A percentile compares a stretch with the other conserved stretches of the same genome.
These are phyloP conservation scores for Taxillus chinensis DNA, from an alignment of 164 flowering plant genomes.

Conservation along the genomic window DNA sequence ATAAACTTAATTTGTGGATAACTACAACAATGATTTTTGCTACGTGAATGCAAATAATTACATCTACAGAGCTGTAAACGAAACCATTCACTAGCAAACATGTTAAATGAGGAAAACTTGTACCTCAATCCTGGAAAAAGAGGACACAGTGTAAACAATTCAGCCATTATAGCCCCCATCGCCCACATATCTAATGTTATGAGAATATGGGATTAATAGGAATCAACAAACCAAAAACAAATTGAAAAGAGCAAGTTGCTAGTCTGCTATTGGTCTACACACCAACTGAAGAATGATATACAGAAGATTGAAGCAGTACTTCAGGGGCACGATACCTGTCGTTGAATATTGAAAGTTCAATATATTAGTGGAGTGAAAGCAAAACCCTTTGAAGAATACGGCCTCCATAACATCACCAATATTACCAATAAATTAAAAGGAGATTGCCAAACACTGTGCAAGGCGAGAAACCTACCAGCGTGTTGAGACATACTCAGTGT, in stretches of 20 bases:
- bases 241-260: background rate
- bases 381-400: too few species aligned
- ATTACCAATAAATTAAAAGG: too few species aligned
- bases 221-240: background rate
- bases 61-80: too few species aligned
- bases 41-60: too few species aligned
- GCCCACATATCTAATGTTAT: conserved; percentile 86
- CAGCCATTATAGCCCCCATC: conserved; percentile 99
- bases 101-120: too few species aligned
- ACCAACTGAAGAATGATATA: conserved; percentile 86
- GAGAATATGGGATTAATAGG: background rate
- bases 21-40: too few species aligned
- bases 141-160: conserved; percentile 76
- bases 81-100: too few species aligned
- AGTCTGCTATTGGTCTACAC: conserved; percentile 15
- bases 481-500: conserved; percentile 86
- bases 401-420: too few species aligned
- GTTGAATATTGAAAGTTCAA: background rate
- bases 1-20: too few species aligned
- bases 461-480: conserved; percentile 49
- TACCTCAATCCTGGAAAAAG: conserved; percentile 91
- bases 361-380: too few species aligned
- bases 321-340: conserved; percentile 98
- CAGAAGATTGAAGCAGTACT: conserved; percentile 75
- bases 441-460: too few species aligned